Percentiles rank a stretch among this genome's conserved stretches.
Conservation (phyloP, 1,139 yeast genomes). For the Yamadazyma triangularis region DNA sequence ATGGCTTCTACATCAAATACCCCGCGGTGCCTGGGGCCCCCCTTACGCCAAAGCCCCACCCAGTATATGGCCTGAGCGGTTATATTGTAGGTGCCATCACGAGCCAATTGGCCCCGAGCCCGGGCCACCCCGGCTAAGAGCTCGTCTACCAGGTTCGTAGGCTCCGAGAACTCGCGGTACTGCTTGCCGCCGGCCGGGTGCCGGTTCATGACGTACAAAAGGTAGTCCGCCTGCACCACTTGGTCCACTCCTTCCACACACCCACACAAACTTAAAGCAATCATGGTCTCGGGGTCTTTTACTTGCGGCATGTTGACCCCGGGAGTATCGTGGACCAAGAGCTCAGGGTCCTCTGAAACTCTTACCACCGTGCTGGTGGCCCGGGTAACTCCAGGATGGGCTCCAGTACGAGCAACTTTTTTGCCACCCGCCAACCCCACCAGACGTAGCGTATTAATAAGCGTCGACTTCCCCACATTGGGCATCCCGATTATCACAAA, state of each 20-base stretch:
- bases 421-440: slow-evolving; percentile 38
- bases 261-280: slow-evolving; percentile 70
- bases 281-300: slow-evolving; percentile 63
- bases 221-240: slow-evolving; percentile 79
- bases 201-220: slow-evolving; percentile 71
- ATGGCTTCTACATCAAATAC: too few relatives aligned
- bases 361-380: slow-evolving; percentile 74
- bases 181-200: slow-evolving; percentile 38
- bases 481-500: slow-evolving; percentile 91
- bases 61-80: slow-evolving; percentile 64
- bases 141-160: slow-evolving; percentile 71
- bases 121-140: slow-evolving; percentile 55
- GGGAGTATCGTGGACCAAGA: slow-evolving; percentile 83
- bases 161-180: slow-evolving; percentile 48
- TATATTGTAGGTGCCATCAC: slow-evolving; percentile 50
- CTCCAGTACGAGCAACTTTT: slow-evolving; percentile 83
- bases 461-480: slow-evolving; percentile 94
- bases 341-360: slow-evolving; percentile 57
- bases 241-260: slow-evolving; percentile 83
- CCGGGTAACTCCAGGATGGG: slow-evolving; percentile 87
- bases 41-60: slow-evolving; percentile 53
- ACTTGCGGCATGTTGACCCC: slow-evolving; percentile 86
- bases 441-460: slow-evolving; percentile 69
- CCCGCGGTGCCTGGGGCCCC: too few relatives aligned
- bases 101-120: slow-evolving; percentile 32